phyloP scores from a whole-genome alignment of 345 rosid genomes.

The Punica granatum region DNA sequence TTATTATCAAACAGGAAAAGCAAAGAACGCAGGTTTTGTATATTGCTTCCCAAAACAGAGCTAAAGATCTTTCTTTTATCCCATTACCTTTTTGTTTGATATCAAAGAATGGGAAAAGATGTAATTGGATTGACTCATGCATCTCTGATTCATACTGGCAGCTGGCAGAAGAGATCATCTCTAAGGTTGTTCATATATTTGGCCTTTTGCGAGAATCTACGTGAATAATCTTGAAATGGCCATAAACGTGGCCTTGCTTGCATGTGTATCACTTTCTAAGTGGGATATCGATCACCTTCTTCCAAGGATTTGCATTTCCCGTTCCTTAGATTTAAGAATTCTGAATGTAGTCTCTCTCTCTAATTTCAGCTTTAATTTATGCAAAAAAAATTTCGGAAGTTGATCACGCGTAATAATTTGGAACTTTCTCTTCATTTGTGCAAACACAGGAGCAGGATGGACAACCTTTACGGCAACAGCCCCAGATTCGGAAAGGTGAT shows the following conservation, averaged over 20 bases:
- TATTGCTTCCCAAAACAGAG: background rate
- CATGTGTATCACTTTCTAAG: background rate
- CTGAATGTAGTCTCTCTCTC: background rate
- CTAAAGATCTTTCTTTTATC: background rate
- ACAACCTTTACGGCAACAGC: conserved; percentile 14
- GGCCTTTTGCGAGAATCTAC: background rate
- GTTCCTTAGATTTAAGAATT: background rate
- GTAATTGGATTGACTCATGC: background rate
- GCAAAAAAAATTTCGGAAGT: background rate
- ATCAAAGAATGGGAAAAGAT: background rate
- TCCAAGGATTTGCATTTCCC: background rate
- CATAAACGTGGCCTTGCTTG: background rate
- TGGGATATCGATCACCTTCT: background rate
- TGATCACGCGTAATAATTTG: background rate
- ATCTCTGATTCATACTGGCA: background rate
- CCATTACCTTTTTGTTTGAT: background rate
- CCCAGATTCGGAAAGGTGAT: conserved; percentile 8
- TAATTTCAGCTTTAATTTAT: background rate
- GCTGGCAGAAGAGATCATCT: background rate
- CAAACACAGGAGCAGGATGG: conserved; percentile 10
- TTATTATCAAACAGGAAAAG: background rate
- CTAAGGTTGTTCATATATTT: background rate
- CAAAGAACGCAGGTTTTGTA: background rate
- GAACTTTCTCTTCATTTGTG: background rate
- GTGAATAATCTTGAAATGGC: background rate